Percentiles rank a stretch among this genome's conserved stretches.
phyloP scores from a whole-genome alignment of 306 rosid genomes.

The Rubus idaeus region DNA sequence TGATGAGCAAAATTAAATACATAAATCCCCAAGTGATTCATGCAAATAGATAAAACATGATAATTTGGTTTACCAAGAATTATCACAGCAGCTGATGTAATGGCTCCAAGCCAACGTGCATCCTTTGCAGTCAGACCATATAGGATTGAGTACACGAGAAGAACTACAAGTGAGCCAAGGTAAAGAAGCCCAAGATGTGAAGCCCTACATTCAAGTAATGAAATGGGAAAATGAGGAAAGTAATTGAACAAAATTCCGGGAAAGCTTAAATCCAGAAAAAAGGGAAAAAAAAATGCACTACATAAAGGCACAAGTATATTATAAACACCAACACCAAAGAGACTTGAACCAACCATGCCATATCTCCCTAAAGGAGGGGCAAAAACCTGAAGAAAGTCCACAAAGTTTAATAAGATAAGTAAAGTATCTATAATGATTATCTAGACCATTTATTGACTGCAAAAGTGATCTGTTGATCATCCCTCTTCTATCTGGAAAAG shows the following conservation, averaged over 20 bases:
- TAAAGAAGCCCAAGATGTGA: slow-evolving; percentile 94
- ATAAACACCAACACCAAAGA: not conserved
- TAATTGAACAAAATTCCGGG: not conserved
- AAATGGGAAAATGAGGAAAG: not conserved
- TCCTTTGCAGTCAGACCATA: slow-evolving; percentile 86
- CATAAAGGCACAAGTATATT: not conserved
- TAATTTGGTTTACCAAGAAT: slow-evolving; percentile 68
- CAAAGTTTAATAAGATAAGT: not conserved
- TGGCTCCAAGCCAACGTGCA: slow-evolving; percentile 91
- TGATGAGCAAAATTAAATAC: slow-evolving; percentile 13
- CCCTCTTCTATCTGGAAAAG: not conserved
- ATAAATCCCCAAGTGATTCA: not conserved
- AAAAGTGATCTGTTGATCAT: not conserved
- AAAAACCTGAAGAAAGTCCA: not conserved
- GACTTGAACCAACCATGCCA: not conserved
- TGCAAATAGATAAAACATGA: slow-evolving; percentile 18
- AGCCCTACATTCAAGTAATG: slow-evolving; percentile 61
- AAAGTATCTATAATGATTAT: not conserved
- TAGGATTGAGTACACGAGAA: slow-evolving; percentile 82
- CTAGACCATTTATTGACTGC: slow-evolving; percentile 5
- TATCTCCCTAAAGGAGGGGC: not conserved
- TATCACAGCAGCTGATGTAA: slow-evolving; percentile 93
- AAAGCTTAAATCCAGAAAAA: not conserved
- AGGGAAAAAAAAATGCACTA: not conserved
- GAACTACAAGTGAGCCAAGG: slow-evolving; percentile 86